Evolutionary conservation across 306 rosid species (phyloP).

Genomic region (Gillenia trifoliata): DNA sequence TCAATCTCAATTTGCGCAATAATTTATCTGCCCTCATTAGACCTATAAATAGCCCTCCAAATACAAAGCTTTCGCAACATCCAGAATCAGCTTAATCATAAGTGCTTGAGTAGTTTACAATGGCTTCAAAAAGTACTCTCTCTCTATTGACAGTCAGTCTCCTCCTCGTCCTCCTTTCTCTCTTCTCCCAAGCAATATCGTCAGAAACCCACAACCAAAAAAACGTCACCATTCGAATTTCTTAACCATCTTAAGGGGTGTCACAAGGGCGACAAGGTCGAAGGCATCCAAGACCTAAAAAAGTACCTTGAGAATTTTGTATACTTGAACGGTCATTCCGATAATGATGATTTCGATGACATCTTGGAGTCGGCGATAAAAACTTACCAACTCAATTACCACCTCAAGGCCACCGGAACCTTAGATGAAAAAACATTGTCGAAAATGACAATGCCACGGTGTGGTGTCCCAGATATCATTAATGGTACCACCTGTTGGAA

Average conservation of each 20-base stretch:
- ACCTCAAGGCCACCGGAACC: conserved; percentile 20
- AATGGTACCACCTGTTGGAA: conserved; percentile 14
- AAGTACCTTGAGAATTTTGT: conserved; percentile 35
- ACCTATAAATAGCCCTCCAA: background rate
- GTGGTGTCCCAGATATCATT: conserved; percentile 35
- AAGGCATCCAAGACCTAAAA: conserved; percentile 32
- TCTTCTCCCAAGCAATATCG: background rate
- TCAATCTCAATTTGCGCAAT: background rate
- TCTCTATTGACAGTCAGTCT: background rate
- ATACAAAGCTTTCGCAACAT: background rate
- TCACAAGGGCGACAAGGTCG: conserved; percentile 29
- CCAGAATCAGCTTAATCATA: background rate
- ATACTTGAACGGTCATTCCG: conserved; percentile 16
- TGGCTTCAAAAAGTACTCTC: background rate
- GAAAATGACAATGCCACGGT: conserved; percentile 36
- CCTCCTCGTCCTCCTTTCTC: background rate
- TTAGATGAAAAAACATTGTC: conserved; percentile 29
- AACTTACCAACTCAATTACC: conserved; percentile 31
- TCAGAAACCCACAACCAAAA: conserved; percentile 1
- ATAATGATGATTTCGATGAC: conserved; percentile 22
- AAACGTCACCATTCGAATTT: conserved; percentile 18
- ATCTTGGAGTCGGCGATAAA: conserved; percentile 34
- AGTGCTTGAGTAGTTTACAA: background rate
- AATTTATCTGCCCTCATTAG: too few relatives aligned
- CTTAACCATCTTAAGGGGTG: conserved; percentile 29